A percentile compares a stretch with the other conserved stretches of the same genome.
Conservation (phyloP, 2,329 filamentous ascomycete genomes). For the Xylariales sp. region DNA sequence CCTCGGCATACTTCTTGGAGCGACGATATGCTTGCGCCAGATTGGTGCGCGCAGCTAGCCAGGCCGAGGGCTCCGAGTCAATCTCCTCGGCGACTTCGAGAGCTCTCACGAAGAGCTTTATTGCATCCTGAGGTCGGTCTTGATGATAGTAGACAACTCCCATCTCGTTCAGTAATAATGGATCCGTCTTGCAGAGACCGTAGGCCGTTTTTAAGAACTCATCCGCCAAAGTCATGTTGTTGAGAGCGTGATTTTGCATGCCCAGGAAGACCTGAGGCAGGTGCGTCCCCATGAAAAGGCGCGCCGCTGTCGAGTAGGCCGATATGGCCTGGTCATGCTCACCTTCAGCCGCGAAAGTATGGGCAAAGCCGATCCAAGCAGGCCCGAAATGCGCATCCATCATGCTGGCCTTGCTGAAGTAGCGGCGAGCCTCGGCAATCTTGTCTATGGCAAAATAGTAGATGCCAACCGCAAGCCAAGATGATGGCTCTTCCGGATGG, state of each 20-base stretch:
- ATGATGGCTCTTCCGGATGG: conserved; percentile 84
- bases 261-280: conserved; percentile 92
- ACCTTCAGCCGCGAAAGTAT: conserved; percentile 95
- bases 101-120: conserved; percentile 72
- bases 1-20: conserved; percentile 61
- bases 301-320: conserved; percentile 90
- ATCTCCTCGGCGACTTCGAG: conserved; percentile 75
- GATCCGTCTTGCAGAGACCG: conserved; percentile 75
- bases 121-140: conserved; percentile 68
- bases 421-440: conserved; percentile 88
- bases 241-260: conserved; percentile 96
- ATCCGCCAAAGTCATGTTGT: conserved; percentile 88
- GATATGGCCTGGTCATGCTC: conserved; percentile 98
- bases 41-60: conserved; percentile 81
- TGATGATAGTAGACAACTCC: conserved; percentile 96
- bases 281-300: conserved; percentile 94
- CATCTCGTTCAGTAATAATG: conserved; percentile 89
- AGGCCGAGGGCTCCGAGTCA: conserved; percentile 75
- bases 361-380: conserved; percentile 97
- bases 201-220: conserved; percentile 93
- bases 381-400: conserved; percentile 97
- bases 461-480: conserved; percentile 90
- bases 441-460: conserved; percentile 90
- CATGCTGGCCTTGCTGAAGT: conserved; percentile 95
- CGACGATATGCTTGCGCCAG: conserved; percentile 83